Percentiles rank a stretch among this genome's conserved stretches.
These are phyloP conservation scores for Lumnitzera littorea DNA, from an alignment of 345 rosid genomes.

Conservation along the genomic window DNA sequence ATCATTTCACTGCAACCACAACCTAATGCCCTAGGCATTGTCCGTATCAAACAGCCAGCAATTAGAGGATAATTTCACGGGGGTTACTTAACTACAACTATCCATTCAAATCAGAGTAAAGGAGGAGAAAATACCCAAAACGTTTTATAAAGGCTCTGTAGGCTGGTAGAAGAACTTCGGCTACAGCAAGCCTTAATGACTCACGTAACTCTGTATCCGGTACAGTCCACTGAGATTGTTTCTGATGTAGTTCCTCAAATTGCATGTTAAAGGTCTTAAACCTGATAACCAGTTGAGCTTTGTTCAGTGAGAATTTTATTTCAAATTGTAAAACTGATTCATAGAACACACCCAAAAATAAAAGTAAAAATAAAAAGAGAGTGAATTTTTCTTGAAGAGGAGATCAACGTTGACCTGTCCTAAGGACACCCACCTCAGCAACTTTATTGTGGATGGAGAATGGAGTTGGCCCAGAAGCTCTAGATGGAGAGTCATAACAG, in stretches of 20 bases:
- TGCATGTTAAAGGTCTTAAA: constrained; percentile 80
- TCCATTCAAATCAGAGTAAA: neutral
- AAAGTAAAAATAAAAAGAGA: neutral
- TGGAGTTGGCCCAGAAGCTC: too few species aligned
- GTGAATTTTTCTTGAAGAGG: neutral
- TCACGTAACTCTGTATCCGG: constrained; percentile 95
- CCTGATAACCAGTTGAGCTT: constrained; percentile 33
- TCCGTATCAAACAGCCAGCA: too few species aligned
- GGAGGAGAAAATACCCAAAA: constrained; percentile 46
- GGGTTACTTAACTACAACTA: too few species aligned
- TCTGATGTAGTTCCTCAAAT: constrained; percentile 97
- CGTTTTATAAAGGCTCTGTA: constrained; percentile 88
- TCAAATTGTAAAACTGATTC: neutral
- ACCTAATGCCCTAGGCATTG: neutral
- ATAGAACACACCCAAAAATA: neutral
- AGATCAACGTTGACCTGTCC: neutral
- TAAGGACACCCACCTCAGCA: too few species aligned
- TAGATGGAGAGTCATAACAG: too few species aligned
- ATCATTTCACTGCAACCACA: neutral
- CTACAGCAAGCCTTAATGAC: constrained; percentile 95
- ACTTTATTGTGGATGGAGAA: too few species aligned
- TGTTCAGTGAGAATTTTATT: constrained; percentile 3
- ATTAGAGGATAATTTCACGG: too few species aligned
- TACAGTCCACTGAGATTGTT: constrained; percentile 95
- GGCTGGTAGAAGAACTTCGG: constrained; percentile 96